Base-by-base conservation (phyloP, 2,329 filamentous ascomycete species). In the Rhinocladiella mackenziei region DNA sequence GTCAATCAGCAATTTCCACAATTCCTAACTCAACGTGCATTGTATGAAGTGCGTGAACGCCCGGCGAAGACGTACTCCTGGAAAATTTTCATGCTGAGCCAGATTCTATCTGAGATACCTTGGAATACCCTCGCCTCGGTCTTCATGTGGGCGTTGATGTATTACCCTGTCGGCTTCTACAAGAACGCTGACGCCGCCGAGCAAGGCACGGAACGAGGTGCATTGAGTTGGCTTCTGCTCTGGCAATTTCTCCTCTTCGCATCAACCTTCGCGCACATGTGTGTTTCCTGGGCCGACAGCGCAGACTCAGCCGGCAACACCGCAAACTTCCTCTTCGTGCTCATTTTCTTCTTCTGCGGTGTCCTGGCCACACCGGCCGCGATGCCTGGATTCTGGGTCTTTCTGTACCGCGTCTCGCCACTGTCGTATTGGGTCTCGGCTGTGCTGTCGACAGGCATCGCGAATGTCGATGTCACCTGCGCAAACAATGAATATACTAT, bases 401-500 rank as follows among this genome's bases (percentile, higher is more conserved):
- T 86, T 67, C 86, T 87, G 83, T 84, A 86, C 62, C 78, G 84
- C 34, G 68, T 89, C 36, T 88, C 83, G 0, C 88, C 89, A 0
- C 84, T 94, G 56, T 89, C 84, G 0, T 95, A 94, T 62, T 70
- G 91, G 10, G 77, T 91, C 20, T 74, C 75, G 3, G 84, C 81
- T n/a, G 79, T 94, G 67, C 63, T 91, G 0, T 75, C 82, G 0
- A 77, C 77, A 1, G 85, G 78, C 2, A 67, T 94, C 3, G 84
- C 84, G 34, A 81, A 84, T 56, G 78, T 77, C 0, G 32, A 67
- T 0, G 80, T 91, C 18, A 53, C 61, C 0, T 94, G 89, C 62
- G 78, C 84, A 0, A 53, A 62, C 4, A 84, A 84, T 59, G 89
- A 95, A 62, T 73, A 77, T 48, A 69, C 86, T 17, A 60, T 65